These are phyloP conservation scores for Artemisia tridentata DNA, from an alignment of 129 eudicot species.

Conservation along the genomic window DNA sequence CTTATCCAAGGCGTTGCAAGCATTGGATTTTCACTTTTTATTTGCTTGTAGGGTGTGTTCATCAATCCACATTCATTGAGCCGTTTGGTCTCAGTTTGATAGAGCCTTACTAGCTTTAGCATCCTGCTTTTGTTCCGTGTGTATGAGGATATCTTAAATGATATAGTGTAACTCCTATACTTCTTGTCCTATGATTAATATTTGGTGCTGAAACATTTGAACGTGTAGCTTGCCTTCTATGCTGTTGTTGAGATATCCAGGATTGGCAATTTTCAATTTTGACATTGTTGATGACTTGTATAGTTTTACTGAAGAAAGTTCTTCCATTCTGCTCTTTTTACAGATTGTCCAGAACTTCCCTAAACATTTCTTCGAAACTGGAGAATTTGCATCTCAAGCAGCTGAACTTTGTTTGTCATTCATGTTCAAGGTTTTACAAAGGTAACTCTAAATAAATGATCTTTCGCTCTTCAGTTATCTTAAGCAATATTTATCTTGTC, in stretches of 20 bases:
- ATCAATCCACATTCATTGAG: no score
- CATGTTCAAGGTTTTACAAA: slow-evolving; percentile 52
- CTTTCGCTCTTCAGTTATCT: no score
- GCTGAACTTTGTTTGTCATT: slow-evolving; percentile 76
- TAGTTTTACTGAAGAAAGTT: slow-evolving; percentile 9
- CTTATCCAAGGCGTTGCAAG: no score
- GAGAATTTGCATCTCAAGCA: slow-evolving; percentile 50
- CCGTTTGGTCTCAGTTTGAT: no score
- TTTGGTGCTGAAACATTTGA: not conserved
- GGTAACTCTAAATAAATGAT: no score
- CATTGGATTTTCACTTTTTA: no score
- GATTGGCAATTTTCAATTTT: not conserved
- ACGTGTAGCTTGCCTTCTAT: slow-evolving; percentile 8
- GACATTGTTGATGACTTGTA: no score
- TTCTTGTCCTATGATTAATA: not conserved
- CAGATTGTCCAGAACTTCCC: slow-evolving; percentile 95
- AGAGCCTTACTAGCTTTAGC: slow-evolving; percentile 4
- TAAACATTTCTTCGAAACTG: slow-evolving; percentile 56
- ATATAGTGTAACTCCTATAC: not conserved
- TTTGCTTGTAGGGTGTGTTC: no score
- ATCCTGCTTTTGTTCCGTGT: not conserved
- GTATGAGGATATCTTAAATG: not conserved
- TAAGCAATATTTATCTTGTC: no score
- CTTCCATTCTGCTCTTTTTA: slow-evolving; percentile 27
- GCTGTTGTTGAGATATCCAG: not conserved